These are phyloP conservation scores for Saccharomycopsis sp. DNA, from an alignment of 805 yeast species.

Conservation along the genomic window DNA sequence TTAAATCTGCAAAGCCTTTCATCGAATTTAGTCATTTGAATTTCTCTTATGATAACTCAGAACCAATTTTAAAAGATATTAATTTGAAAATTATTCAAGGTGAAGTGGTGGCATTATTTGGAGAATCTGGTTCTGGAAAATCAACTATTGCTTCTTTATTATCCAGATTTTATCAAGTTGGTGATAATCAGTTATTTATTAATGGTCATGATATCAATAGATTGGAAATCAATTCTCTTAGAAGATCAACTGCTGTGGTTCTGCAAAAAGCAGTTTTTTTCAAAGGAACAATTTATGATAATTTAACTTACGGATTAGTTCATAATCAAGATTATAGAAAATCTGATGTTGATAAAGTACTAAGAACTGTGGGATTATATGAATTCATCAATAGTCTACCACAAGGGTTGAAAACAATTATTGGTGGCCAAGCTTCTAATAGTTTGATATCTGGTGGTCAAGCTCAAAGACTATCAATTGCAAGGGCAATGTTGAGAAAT, in stretches of 20 bases:
- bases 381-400: slow-evolving; percentile 41
- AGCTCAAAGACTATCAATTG: slow-evolving; percentile 74
- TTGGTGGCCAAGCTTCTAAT: slow-evolving; percentile 31
- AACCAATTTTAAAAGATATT: slow-evolving; percentile 31
- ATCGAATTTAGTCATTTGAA: slow-evolving; percentile 34
- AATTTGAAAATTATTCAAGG: slow-evolving; percentile 33
- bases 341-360: slow-evolving; percentile 20
- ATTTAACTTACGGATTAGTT: slow-evolving; percentile 51
- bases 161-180: slow-evolving; percentile 38
- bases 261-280: slow-evolving; percentile 67
- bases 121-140: slow-evolving; percentile 89
- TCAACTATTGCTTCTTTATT: slow-evolving; percentile 60
- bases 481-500: slow-evolving; percentile 61
- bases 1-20: slow-evolving; percentile 10
- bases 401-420: slow-evolving; percentile 44
- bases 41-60: slow-evolving; percentile 27
- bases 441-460: slow-evolving; percentile 78
- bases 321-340: slow-evolving; percentile 20
- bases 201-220: slow-evolving; percentile 37
- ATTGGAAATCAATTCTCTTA: slow-evolving; percentile 36
- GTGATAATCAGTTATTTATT: slow-evolving; percentile 31
- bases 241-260: slow-evolving; percentile 54
- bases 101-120: slow-evolving; percentile 58
- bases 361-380: slow-evolving; percentile 35
- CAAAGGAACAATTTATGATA: slow-evolving; percentile 63